phyloP scores from a whole-genome alignment of 805 yeast species.

The Candida khao-thaluensis region DNA sequence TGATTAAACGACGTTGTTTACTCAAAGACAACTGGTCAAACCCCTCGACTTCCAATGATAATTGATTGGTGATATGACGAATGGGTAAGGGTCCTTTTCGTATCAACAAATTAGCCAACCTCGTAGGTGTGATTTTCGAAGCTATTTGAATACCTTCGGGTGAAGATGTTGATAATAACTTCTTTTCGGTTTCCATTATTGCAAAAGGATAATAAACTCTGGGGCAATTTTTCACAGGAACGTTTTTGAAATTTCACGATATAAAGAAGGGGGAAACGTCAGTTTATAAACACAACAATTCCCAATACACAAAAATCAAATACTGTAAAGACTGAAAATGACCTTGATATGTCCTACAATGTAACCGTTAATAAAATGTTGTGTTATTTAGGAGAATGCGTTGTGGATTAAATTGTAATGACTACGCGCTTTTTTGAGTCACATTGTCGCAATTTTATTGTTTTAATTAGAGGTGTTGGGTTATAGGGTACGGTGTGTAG shows the following conservation, averaged over 20 bases:
- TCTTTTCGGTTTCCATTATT: conserved; percentile 8
- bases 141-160: conserved; percentile 91
- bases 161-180: conserved; percentile 65
- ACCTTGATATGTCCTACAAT: too few relatives aligned
- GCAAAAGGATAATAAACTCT: too few relatives aligned
- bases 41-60: conserved; percentile 71
- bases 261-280: too few relatives aligned
- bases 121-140: conserved; percentile 74
- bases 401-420: conserved; percentile 8
- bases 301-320: too few relatives aligned
- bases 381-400: conserved; percentile 4
- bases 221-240: conserved; percentile 1
- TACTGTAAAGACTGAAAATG: not conserved
- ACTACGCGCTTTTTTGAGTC: conserved; percentile 8
- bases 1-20: conserved; percentile 85
- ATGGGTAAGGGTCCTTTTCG: conserved; percentile 87
- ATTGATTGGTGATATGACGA: conserved; percentile 79
- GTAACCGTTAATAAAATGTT: too few relatives aligned
- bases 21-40: conserved; percentile 79
- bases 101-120: conserved; percentile 65
- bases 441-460: conserved; percentile 4
- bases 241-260: not conserved
- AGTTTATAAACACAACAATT: too few relatives aligned
- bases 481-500: too few relatives aligned
- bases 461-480: too few relatives aligned